Percentiles rank a stretch among this genome's conserved stretches.
Conservation (phyloP, 164 flowering plant species). For the Liriodendron chinense region DNA sequence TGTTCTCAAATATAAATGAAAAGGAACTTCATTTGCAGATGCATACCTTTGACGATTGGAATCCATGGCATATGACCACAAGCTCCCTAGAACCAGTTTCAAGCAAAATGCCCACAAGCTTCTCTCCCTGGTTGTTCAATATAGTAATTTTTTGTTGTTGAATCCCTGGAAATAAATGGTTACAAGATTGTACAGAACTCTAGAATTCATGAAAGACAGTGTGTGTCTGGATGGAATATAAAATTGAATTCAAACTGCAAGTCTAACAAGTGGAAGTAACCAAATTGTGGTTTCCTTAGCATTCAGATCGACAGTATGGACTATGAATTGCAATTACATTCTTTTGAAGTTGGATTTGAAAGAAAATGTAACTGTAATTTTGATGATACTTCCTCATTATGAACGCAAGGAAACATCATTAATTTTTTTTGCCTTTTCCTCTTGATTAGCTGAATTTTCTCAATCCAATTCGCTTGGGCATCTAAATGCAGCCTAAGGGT, state of each 20-base stretch:
- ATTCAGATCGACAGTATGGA: background rate
- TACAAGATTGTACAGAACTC: no score
- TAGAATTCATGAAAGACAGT: background rate
- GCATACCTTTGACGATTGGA: constrained; percentile 59
- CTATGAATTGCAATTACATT: background rate
- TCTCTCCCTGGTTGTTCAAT: constrained; percentile 49
- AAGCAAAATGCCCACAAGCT: constrained; percentile 66
- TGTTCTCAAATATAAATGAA: background rate
- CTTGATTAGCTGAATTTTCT: no score
- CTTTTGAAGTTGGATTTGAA: no score
- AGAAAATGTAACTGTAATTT: no score
- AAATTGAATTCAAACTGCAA: background rate
- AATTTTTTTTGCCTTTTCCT: no score
- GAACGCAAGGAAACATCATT: no score
- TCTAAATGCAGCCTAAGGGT: no score
- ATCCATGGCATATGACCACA: constrained; percentile 72
- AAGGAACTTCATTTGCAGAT: background rate
- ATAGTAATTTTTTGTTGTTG: constrained; percentile 33
- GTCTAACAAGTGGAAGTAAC: background rate
- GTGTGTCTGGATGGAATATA: background rate
- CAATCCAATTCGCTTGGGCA: no score
- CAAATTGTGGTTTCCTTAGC: background rate
- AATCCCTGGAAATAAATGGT: constrained; percentile 14
- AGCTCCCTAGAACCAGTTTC: constrained; percentile 60
- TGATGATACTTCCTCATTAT: no score